Base-by-base conservation (phyloP, 495 filamentous ascomycete species). In the Jackrogersella multiformis region DNA sequence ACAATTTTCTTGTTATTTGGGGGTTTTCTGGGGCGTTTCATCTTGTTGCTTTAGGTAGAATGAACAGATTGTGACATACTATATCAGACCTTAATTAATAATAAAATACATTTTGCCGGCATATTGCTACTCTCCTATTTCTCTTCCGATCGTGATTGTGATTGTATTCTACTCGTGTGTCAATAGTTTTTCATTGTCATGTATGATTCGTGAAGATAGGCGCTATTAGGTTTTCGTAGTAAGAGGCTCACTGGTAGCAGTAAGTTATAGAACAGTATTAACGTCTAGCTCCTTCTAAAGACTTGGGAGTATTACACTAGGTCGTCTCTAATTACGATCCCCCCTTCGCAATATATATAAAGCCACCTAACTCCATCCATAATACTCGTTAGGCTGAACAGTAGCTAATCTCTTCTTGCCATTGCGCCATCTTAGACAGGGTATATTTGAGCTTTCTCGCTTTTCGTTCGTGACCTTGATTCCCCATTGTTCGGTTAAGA, bases 321-420 rank as follows among this genome's bases (percentile, higher is more conserved):
- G n/a, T n/a, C n/a, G n/a, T n/a, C n/a, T n/a, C n/a, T n/a, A n/a
- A n/a, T n/a, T n/a, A n/a, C n/a, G n/a, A n/a, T n/a, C n/a, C n/a
- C n/a, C n/a, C n/a, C n/a, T n/a, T n/a, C n/a, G n/a, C n/a, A n/a
- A n/a, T n/a, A n/a, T n/a, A n/a, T n/a, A n/a, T n/a, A n/a, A 12
- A 5, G 13, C 4, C 39, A n/a, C 23, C 42, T 66, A 73, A 30
- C 71, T 64, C 67, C 63, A 73, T 2, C 24, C 53, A 16, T 73
- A 73, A 5, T 53, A 61, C 51, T 73, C 71, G 39, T 68, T 68
- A 2, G 68, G 52, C 15, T 4, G 36, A 10, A 71, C 16, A n/a
- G 15, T 39, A 9, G 38, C 32, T 1, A 20, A 10, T 35, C 30
- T 65, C 56, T 60, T 68, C 52, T 73, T 61, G n/a, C 41, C 67